Evolutionary conservation across 768 basidiomycete species (phyloP).

Genomic region (Boletus reticulatus): DNA sequence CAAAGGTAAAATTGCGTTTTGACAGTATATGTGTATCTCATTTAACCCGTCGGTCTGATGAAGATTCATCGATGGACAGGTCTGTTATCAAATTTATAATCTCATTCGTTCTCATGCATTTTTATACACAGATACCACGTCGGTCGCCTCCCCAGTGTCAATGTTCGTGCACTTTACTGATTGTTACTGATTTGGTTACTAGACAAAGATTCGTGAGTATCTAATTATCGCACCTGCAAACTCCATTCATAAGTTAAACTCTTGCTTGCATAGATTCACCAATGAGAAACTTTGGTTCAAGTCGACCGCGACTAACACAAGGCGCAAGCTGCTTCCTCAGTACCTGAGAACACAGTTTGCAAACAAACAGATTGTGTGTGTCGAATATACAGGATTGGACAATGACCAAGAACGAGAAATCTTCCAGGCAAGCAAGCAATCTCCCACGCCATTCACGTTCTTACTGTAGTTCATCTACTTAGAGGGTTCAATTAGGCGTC

Average conservation of each 20-base stretch:
- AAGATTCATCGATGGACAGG: constrained; percentile 57
- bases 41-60: neutral
- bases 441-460: neutral
- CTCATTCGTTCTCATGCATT: neutral
- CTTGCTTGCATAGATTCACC: constrained; percentile 22
- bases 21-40: neutral
- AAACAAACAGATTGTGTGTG: constrained; percentile 47
- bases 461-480: neutral
- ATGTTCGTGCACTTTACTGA: constrained; percentile 6
- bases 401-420: constrained; percentile 63
- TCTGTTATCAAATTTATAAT: constrained; percentile 32
- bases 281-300: constrained; percentile 40
- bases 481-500: constrained; percentile 54
- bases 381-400: constrained; percentile 51
- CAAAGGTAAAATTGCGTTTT: constrained; percentile 39
- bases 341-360: constrained; percentile 37
- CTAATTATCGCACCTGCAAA: neutral
- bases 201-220: constrained; percentile 43
- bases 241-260: neutral
- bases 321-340: constrained; percentile 33
- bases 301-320: constrained; percentile 16
- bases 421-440: constrained; percentile 44
- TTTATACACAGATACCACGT: constrained; percentile 42
- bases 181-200: neutral
- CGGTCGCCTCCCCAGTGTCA: constrained; percentile 16